These are phyloP conservation scores for Porogramme epimiltina DNA, from an alignment of 1,284 basidiomycete genomes.

Conservation along the genomic window DNA sequence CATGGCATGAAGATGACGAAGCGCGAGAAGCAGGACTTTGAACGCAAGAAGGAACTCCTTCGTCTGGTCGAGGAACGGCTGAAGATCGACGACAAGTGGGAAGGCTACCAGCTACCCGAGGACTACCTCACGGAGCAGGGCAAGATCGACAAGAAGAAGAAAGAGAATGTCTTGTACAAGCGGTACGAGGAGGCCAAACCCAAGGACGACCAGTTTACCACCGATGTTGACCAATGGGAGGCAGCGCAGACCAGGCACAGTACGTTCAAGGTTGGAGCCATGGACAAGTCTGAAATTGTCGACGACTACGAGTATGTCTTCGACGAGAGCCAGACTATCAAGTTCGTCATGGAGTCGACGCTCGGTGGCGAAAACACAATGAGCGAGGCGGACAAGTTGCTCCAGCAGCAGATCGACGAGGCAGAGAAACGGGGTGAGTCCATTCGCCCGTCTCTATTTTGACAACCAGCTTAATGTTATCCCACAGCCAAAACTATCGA, in stretches of 20 bases:
- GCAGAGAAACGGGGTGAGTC: constrained; percentile 85
- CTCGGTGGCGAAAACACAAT: constrained; percentile 70
- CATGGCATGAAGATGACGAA: constrained; percentile 87
- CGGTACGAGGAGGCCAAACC: constrained; percentile 92
- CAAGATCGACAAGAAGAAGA: constrained; percentile 97
- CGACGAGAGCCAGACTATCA: constrained; percentile 95
- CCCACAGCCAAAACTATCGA: constrained; percentile 80
- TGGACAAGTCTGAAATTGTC: constrained; percentile 82
- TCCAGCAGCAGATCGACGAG: constrained; percentile 89
- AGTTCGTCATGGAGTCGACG: constrained; percentile 89
- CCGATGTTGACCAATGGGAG: constrained; percentile 97
- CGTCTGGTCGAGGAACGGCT: constrained; percentile 92
- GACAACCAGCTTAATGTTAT: neutral
- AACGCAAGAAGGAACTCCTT: constrained; percentile 92
- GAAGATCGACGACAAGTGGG: constrained; percentile 91
- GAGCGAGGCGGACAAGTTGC: constrained; percentile 84
- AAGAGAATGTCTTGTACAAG: constrained; percentile 90
- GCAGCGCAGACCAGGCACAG: constrained; percentile 89
- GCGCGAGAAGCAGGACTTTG: constrained; percentile 80
- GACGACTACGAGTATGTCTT: constrained; percentile 98
- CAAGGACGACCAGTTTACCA: constrained; percentile 90
- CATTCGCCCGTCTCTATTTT: neutral
- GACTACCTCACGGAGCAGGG: constrained; percentile 99
- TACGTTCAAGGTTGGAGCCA: constrained; percentile 84
- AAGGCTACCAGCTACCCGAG: constrained; percentile 93